Base-by-base conservation (phyloP, 208 protist genomes). In the Porcisia deanei region DNA sequence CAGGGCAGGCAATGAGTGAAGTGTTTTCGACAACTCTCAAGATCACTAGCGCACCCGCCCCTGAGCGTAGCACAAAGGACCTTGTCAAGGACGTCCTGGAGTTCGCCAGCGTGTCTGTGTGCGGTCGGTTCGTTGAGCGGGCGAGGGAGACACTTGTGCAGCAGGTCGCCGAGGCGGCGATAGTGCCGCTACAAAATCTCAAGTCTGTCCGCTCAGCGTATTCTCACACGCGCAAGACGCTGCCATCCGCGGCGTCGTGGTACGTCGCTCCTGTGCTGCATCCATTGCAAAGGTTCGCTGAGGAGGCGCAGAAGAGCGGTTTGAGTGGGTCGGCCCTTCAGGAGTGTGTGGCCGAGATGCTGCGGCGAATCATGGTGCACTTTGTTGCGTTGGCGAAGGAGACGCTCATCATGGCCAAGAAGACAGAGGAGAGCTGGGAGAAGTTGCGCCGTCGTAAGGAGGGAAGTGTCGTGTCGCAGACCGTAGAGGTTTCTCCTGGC, bases 361-460 rank as follows among this genome's bases (percentile, higher is more conserved):
- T 82, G 55, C 66, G 41, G 8, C 71, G 71, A 25, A 69, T 95
- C 3, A 61, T 81, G 3, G 60, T 20, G 0, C 79, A 88, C 43
- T 96, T 96, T 68, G 76, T 80, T 47, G 49, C 59, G 8, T 72
- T 96, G 18, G 88, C 91, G 6, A 81, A 77, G 53, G 91, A 97
- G 37, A 94, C 89, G 25, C 87, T 97, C 4, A 60, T 96, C 39
- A 85, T 89, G 0, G 94, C 92, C 14, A 95, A 95, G 81, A 91
- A 91, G 68, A 95, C 90, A 39, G 92, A 96, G 81, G 90, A 96
- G 64, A 91, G 92, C 76, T 95, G 89, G 90, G 94, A 96, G 64
- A 97, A 97, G 83, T 82, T 97, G 61, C 84, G 92, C 12, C 85
- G 89, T 10, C 81, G 84, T 18, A 95, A 93, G 67, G 91, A 94